Base-by-base conservation (phyloP, 2,329 filamentous ascomycete genomes). In the Talaromyces piceae region DNA sequence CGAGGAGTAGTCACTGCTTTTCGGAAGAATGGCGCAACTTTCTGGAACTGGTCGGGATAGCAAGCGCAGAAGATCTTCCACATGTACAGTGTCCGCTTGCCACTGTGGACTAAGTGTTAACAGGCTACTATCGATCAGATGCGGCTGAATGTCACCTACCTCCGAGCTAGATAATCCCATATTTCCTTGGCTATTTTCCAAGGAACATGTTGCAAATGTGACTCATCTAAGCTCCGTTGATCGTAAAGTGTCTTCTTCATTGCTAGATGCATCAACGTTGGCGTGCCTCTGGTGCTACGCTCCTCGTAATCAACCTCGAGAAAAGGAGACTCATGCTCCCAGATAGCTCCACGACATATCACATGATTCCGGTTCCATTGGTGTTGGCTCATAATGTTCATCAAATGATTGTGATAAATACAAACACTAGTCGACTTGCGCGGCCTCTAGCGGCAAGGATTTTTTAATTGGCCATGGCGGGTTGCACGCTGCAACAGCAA, bases 41-140 rank as follows among this genome's bases (percentile, higher is more conserved):
- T 27, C 6, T 54, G 56, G 33, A 74, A 72, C 30, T 71, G 56
- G 7, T 47, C 33, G 7, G 67, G 65, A 57, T 73, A 74, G 16
- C 55, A 60, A 4, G 58, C 63, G 13, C 65, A 64, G 47, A 73
- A 63, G n/a, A 72, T 58, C 37, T 69, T 72, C 72, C 72, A 75
- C 57, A 71, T 67, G 48, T 72, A 61, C 25, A 73, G 56, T 20
- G 68, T 74, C 53, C 64, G 59, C 33, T 64, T 67, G 13, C 59
- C 56, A 53, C 68, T 71, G 45, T n/a, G 28, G 39, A 47, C 8
- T 22, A 22, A 9, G 51, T 41, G 16, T 45, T 28, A 59, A 31
- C 47, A 28, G 47, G 13, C 6, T n/a, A n/a, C n/a, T 12, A 11
- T 26, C 23, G 18, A 16, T 31, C 39, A 51, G 18, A 22, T 11